Evolutionary conservation across 352 stramenopile genomes (phyloP).

Genomic region (Saprolegnia parasitica): DNA sequence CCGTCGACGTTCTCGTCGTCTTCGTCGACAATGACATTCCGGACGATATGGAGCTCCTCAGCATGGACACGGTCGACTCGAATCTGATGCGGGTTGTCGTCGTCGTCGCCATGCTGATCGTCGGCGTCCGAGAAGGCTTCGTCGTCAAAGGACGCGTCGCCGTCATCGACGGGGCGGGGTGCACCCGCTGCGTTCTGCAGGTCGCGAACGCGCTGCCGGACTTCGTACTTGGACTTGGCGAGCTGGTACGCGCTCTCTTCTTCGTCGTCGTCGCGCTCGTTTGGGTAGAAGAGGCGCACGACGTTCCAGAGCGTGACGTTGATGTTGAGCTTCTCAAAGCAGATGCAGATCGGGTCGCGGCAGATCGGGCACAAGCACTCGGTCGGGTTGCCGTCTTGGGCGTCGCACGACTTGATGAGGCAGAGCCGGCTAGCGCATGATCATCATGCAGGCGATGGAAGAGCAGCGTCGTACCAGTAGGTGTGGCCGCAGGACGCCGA

Average conservation of each 20-base stretch:
- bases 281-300: slow-evolving; percentile 15
- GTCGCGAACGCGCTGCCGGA: slow-evolving; percentile 2
- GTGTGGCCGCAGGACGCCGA: slow-evolving; percentile 15
- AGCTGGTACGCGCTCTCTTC: slow-evolving; percentile 9
- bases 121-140: slow-evolving; percentile 15
- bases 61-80: slow-evolving; percentile 49
- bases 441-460: no score
- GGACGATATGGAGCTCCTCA: slow-evolving; percentile 43
- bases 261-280: not conserved
- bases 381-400: not conserved
- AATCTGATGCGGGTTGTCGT: slow-evolving; percentile 39
- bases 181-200: not conserved
- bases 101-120: slow-evolving; percentile 17
- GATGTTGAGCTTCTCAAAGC: slow-evolving; percentile 7
- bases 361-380: slow-evolving; percentile 9
- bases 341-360: slow-evolving; percentile 5
- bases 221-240: slow-evolving; percentile 2
- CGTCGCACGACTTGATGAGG: slow-evolving; percentile 18
- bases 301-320: slow-evolving; percentile 22
- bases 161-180: no score
- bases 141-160: not conserved
- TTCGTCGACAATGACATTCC: slow-evolving; percentile 63
- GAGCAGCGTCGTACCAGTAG: slow-evolving; percentile 20
- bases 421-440: slow-evolving; percentile 15
- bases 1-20: slow-evolving; percentile 66